Conservation (phyloP, 2,329 filamentous ascomycete genomes). For the Cercospora zeae-maydis region DNA sequence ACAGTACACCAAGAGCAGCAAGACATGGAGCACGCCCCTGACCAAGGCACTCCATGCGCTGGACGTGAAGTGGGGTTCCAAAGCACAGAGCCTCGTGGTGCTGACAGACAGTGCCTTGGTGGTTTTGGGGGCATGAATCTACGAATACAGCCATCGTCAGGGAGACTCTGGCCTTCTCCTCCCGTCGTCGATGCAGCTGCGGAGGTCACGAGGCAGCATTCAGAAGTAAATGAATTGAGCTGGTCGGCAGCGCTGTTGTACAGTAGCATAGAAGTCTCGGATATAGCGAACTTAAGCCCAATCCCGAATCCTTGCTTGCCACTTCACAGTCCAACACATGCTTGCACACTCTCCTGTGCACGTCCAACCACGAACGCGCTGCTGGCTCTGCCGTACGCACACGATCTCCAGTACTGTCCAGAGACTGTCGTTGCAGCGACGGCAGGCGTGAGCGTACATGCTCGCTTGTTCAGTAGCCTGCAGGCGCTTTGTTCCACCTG, state of each 20-base stretch:
- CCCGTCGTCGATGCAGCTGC: not conserved
- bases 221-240: not conserved
- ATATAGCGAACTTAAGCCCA: not conserved
- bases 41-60: slow-evolving; percentile 70
- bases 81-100: slow-evolving; percentile 69
- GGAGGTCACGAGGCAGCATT: not conserved
- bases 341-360: slow-evolving; percentile 6
- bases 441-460: not conserved
- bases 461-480: slow-evolving; percentile 1
- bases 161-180: not conserved
- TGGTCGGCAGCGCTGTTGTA: not conserved
- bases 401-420: not conserved
- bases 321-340: slow-evolving; percentile 6
- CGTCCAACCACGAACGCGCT: not conserved
- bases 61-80: slow-evolving; percentile 72
- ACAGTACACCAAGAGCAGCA: slow-evolving; percentile 81
- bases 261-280: not conserved
- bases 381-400: not conserved
- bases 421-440: not conserved
- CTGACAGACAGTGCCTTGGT: slow-evolving; percentile 76
- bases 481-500: not conserved
- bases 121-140: slow-evolving; percentile 51
- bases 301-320: slow-evolving; percentile 1
- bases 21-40: slow-evolving; percentile 84
- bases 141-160: not conserved